Base-by-base conservation (phyloP, 345 rosid species). In the Sisymbrium irio region DNA sequence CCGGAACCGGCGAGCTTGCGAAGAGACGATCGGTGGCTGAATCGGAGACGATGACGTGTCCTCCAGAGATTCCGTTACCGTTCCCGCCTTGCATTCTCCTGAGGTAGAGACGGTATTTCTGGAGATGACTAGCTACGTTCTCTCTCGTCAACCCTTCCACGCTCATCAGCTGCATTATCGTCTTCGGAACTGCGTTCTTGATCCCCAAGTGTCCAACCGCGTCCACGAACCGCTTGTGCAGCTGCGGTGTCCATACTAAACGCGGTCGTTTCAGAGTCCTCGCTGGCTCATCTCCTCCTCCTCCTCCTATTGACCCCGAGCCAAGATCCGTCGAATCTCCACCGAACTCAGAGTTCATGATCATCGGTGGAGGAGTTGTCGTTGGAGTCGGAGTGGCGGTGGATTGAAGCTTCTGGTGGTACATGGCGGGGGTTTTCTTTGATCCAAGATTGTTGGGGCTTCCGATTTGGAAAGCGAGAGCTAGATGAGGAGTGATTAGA, bases 81-180 rank as follows among this genome's bases (percentile, higher is more conserved):
- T 67, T 75, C 0, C 84, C 96, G 10, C 80, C 87, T 57, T 92
- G 96, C 97, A 89, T 95, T 81, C 97, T 82, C 77, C 87, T 92
- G 65, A 92, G 75, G 69, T 95, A 95, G 27, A 95, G 90, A 46
- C 99, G 82, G 59, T 95, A 95, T 76, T 95, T 95, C 63, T 95
- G 99, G 67, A 95, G 75, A 80, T 95, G 97, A 42, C 93, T 89
- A 32, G 99, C 99, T 2, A 95, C 99, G 77, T 92, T 95, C 77
- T 95, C 97, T 27, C 97, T 84, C 9, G 97, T 95, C 72, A 95
- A 67, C 0, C 99, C 99, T 47, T 92, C 97, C 0, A 95, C 99
- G 59, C 88, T 89, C 99, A 95, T 95, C 63, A 92, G 49, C 78
- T 92, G 97, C 99, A 95, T 95, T 71, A 95, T 92, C 46, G 99